These are phyloP conservation scores for barley (Hordeum vulgare) DNA, from an alignment of 176 grass and related monocot species.

Conservation along the genomic window DNA sequence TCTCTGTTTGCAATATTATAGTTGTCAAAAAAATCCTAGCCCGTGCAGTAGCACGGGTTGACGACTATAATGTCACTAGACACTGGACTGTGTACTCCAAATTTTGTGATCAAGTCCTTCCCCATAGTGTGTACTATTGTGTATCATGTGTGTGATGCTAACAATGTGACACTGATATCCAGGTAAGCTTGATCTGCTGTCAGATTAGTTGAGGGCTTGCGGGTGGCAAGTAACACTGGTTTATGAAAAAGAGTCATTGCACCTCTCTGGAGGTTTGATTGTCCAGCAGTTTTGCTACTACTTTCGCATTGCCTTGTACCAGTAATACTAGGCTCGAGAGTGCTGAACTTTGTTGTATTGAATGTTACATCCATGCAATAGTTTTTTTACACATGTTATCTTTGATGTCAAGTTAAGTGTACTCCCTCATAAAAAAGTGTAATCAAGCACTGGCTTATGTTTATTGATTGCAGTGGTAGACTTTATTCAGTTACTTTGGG, in stretches of 20 bases:
- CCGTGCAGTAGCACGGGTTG: no score
- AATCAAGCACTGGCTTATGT: not conserved
- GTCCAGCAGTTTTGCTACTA: constrained; percentile 1
- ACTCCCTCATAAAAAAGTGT: no score
- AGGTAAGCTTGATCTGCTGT: constrained; percentile 18
- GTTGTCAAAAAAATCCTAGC: no score
- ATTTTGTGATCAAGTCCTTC: not conserved
- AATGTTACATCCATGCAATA: not conserved
- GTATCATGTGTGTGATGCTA: not conserved
- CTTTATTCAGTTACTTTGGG: not conserved
- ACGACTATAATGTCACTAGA: not conserved
- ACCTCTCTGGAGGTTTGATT: not conserved
- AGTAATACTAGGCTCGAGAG: not conserved
- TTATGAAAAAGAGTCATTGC: not conserved
- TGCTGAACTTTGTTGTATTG: constrained; percentile 2
- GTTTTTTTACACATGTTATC: not conserved
- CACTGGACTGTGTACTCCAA: not conserved
- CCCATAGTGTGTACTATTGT: not conserved
- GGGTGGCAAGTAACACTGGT: not conserved
- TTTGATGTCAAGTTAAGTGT: not conserved
- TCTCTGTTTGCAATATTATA: no score
- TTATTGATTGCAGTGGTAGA: not conserved
- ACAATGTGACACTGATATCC: not conserved
- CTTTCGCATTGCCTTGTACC: not conserved
- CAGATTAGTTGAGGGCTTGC: not conserved